Conservation (phyloP, 2,329 filamentous ascomycete genomes). For the Fusarium tjaetaba region DNA sequence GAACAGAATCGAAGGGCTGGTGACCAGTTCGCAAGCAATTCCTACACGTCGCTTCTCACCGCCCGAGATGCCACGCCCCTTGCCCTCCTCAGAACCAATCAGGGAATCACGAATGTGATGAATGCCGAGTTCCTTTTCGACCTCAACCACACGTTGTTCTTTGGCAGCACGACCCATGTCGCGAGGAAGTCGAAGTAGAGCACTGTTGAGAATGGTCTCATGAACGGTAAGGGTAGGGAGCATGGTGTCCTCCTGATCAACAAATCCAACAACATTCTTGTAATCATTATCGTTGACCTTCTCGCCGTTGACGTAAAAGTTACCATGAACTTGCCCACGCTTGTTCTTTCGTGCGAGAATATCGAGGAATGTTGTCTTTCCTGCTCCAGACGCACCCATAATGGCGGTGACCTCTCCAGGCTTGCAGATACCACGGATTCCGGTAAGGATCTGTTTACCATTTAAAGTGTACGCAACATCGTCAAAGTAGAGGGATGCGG, state of each 20-base stretch:
- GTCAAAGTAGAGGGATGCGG: slow-evolving; percentile 87
- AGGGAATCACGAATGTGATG: slow-evolving; percentile 92
- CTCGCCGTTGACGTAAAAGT: slow-evolving; percentile 94
- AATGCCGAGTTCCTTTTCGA: slow-evolving; percentile 96
- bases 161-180: slow-evolving; percentile 92
- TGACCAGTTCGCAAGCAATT: slow-evolving; percentile 97
- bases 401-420: slow-evolving; percentile 97
- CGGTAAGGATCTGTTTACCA: slow-evolving; percentile 83
- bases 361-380: slow-evolving; percentile 96
- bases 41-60: slow-evolving; percentile 96
- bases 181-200: slow-evolving; percentile 87
- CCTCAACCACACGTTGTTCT: slow-evolving; percentile 88
- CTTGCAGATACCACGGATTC: slow-evolving; percentile 85
- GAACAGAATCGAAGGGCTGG: slow-evolving; percentile 96
- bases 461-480: slow-evolving; percentile 89
- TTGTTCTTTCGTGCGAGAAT: slow-evolving; percentile 98
- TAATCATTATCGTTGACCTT: slow-evolving; percentile 87
- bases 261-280: slow-evolving; percentile 92
- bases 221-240: slow-evolving; percentile 95
- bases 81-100: slow-evolving; percentile 95
- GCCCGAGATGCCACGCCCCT: slow-evolving; percentile 93
- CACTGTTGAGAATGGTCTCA: slow-evolving; percentile 96
- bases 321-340: slow-evolving; percentile 78
- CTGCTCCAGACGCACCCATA: slow-evolving; percentile 97
- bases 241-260: slow-evolving; percentile 98